Base-by-base conservation (phyloP, 768 basidiomycete genomes). In the Krasilnikovozyma curviuscula region DNA sequence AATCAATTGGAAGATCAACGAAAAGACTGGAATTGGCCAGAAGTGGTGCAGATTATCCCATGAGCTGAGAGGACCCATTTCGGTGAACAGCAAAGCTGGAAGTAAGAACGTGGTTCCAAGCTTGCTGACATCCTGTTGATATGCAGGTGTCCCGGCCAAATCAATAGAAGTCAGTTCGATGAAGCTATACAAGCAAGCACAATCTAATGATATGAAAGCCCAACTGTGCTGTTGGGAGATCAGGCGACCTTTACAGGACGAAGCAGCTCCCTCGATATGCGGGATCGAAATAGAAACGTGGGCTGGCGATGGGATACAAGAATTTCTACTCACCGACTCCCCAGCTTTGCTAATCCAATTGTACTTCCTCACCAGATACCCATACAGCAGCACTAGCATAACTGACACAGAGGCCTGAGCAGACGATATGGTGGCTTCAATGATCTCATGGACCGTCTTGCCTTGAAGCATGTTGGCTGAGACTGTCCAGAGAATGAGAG, bases 71-170 rank as follows among this genome's bases (percentile, higher is more conserved):
- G 62, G 61, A 1, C 63, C 63, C 21, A 65, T 65, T 52, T 65
- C 61, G 16, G 54, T 56, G 55, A 65, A 65, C 19, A 65, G 53
- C 23, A 65, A 52, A 23, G 54, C 56, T 0, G 63, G 63, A 1
- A 65, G 54, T 46, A 65, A 60, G 33, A 63, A 37, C 10, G 55
- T 57, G 0, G 62, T 61, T 13, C 56, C 62, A 28, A 64, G 49
- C 33, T 57, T 56, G 19, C 55, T 54, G n/a, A 57, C 49, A 23
- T 33, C 37, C 24, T 24, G 21, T 8, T 19, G 14, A 18, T 34
- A 35, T 14, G 44, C 34, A 45, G 10, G 13, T 6, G 27, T n/a
- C n/a, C n/a, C n/a, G n/a, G n/a, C n/a, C n/a, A n/a, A n/a, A n/a
- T n/a, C n/a, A n/a, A n/a, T n/a, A n/a, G n/a, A n/a, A n/a, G n/a